Conservation (phyloP, 1,284 basidiomycete genomes). For the Acaromyces ingoldii region DNA sequence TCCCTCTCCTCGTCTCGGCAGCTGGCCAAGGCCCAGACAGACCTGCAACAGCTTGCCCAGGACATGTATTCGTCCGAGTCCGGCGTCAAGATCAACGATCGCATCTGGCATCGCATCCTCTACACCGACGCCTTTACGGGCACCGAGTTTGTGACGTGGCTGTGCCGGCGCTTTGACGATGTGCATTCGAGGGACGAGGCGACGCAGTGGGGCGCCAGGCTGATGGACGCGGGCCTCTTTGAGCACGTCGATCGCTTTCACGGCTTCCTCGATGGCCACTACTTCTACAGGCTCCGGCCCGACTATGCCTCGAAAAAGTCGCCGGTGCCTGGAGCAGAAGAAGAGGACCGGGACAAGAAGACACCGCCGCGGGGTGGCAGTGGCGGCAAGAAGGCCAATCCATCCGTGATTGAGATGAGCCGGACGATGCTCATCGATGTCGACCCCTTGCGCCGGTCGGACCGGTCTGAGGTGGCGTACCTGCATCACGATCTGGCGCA, state of each 20-base stretch:
- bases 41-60: constrained; percentile 17
- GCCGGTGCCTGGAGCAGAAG: no score
- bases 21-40: background rate
- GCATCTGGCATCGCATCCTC: constrained; percentile 45
- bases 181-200: constrained; percentile 43
- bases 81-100: constrained; percentile 43
- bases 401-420: constrained; percentile 43
- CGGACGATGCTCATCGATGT: constrained; percentile 45
- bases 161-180: constrained; percentile 41
- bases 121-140: constrained; percentile 47
- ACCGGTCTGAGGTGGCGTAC: constrained; percentile 47
- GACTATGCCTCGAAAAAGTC: constrained; percentile 5
- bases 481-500: constrained; percentile 49
- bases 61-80: constrained; percentile 30
- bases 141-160: constrained; percentile 46
- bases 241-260: constrained; percentile 43
- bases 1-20: background rate
- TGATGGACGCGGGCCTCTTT: constrained; percentile 39
- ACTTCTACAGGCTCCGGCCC: constrained; percentile 25
- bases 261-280: constrained; percentile 49
- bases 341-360: background rate
- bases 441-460: constrained; percentile 36
- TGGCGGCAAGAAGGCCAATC: no score
- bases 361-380: background rate
- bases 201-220: constrained; percentile 30